These are phyloP conservation scores for Trypanosoma rangeli DNA, from an alignment of 208 protist species.

Conservation along the genomic window DNA sequence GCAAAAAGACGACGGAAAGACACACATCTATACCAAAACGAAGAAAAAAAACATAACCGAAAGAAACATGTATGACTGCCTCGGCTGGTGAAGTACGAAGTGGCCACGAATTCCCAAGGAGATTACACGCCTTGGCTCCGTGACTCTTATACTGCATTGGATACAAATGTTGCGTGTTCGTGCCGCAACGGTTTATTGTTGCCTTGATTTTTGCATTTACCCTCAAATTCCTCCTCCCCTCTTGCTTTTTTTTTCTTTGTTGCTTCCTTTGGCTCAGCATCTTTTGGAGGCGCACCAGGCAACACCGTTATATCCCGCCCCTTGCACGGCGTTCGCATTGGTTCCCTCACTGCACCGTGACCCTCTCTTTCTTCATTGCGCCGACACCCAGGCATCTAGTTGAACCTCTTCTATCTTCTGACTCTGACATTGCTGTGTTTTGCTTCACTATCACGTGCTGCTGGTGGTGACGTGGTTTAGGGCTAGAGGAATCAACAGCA, in stretches of 20 bases:
- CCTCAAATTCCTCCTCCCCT: conserved; percentile 19
- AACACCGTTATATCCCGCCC: no score
- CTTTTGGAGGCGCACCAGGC: no score
- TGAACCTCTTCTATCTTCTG: no score
- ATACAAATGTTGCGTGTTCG: background rate
- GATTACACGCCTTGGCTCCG: no score
- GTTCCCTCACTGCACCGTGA: no score
- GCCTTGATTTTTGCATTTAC: conserved; percentile 23
- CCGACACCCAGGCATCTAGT: no score
- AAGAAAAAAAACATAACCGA: background rate
- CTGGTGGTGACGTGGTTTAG: no score
- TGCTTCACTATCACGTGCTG: no score
- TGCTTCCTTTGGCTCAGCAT: conserved; percentile 20
- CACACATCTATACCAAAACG: background rate
- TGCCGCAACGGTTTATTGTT: background rate
- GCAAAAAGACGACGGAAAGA: background rate
- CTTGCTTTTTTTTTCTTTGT: conserved; percentile 20
- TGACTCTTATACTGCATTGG: background rate
- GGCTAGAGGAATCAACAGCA: no score
- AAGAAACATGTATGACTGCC: background rate
- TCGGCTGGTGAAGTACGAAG: background rate
- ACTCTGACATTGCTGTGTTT: no score
- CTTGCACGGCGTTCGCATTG: no score
- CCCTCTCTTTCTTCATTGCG: no score
- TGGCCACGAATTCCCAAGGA: background rate